A percentile compares a stretch with the other conserved stretches of the same genome.
These are phyloP conservation scores for Diaporthe longicolla DNA, from an alignment of 2,329 filamentous ascomycete genomes.

Conservation along the genomic window DNA sequence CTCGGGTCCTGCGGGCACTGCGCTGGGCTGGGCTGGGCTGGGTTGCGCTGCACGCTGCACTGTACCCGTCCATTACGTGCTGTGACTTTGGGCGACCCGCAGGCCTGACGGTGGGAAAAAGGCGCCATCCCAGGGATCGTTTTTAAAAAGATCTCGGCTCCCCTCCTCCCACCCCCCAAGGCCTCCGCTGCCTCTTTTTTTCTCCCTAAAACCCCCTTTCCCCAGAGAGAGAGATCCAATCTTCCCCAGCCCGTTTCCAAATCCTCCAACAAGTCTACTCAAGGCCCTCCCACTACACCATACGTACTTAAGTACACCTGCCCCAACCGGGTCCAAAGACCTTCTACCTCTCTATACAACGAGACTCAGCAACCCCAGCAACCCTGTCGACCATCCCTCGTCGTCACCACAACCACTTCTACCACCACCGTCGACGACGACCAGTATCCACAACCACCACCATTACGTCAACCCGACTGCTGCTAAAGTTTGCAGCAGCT, in stretches of 20 bases:
- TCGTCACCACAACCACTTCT: constrained; percentile 19
- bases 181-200: constrained; percentile 47
- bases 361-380: not conserved
- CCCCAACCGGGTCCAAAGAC: constrained; percentile 8
- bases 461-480: constrained; percentile 24
- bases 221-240: constrained; percentile 41
- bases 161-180: constrained; percentile 51
- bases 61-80: constrained; percentile 42
- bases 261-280: constrained; percentile 21
- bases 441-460: constrained; percentile 1
- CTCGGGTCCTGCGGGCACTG: constrained; percentile 25
- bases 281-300: not conserved
- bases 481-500: constrained; percentile 30
- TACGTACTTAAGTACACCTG: constrained; percentile 23
- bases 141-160: constrained; percentile 49
- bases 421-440: not conserved
- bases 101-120: constrained; percentile 38
- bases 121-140: constrained; percentile 36
- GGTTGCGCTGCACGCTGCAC: constrained; percentile 23
- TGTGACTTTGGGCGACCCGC: constrained; percentile 38
- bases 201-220: constrained; percentile 47
- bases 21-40: constrained; percentile 3
- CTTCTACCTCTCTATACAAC: not conserved
- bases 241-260: constrained; percentile 42
- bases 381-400: constrained; percentile 8